phyloP scores from a whole-genome alignment of 2,329 filamentous ascomycete species.

The Ceratocystis huliohia region DNA sequence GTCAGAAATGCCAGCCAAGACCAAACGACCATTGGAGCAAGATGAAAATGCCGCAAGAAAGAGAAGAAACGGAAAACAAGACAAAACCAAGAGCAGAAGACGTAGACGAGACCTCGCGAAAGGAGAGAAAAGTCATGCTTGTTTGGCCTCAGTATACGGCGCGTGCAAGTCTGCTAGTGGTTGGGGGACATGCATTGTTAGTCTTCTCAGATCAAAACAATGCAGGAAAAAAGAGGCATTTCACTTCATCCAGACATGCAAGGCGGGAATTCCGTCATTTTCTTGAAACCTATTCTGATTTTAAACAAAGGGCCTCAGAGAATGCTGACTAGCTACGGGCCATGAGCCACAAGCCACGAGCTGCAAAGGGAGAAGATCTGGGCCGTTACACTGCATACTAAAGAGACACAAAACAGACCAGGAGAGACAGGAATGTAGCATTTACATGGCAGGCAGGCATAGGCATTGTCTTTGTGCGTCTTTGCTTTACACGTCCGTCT shows the following conservation, averaged over 20 bases:
- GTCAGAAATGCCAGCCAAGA: too few species aligned
- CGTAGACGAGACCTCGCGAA: not conserved
- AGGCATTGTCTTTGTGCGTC: not conserved
- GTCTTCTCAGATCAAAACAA: too few species aligned
- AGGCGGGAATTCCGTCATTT: not conserved
- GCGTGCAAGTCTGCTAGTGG: too few species aligned
- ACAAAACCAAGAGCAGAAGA: not conserved
- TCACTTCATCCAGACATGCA: not conserved
- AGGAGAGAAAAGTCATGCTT: not conserved
- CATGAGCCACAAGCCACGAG: too few species aligned
- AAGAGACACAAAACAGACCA: not conserved
- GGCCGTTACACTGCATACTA: constrained; percentile 3
- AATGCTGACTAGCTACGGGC: too few species aligned
- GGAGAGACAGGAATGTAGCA: not conserved
- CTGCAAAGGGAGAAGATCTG: not conserved
- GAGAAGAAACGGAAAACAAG: not conserved
- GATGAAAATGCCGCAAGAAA: not conserved
- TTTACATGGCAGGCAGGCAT: not conserved
- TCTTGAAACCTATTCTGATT: not conserved
- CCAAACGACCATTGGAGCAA: not conserved
- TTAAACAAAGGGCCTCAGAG: too few species aligned
- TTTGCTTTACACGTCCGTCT: too few species aligned
- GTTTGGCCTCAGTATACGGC: not conserved
- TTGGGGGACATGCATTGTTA: too few species aligned
- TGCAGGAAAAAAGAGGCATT: not conserved